Conservation (phyloP, 148 eudicot genomes). For the Rhododendron kiyosumense region DNA sequence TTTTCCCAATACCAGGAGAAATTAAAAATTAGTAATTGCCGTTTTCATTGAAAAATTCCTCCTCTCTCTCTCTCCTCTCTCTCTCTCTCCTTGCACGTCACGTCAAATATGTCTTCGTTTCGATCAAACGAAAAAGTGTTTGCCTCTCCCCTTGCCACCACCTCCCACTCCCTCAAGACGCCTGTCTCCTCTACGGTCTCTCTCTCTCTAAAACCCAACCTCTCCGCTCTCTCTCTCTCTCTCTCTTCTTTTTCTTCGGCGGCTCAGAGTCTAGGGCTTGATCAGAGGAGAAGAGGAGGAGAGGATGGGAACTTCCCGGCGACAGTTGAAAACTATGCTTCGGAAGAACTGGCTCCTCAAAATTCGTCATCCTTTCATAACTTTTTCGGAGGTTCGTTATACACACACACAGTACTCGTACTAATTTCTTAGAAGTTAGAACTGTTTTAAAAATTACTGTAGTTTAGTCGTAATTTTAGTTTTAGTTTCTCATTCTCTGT, state of each 20-base stretch:
- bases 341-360: slow-evolving; percentile 94
- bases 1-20: too few species aligned
- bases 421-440: not conserved
- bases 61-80: not conserved
- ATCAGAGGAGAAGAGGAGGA: slow-evolving; percentile 6
- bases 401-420: not conserved
- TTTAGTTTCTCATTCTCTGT: not conserved
- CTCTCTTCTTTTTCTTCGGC: not conserved
- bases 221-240: not conserved
- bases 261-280: not conserved
- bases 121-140: not conserved
- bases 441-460: not conserved
- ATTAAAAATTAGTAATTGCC: not conserved
- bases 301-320: slow-evolving; percentile 38
- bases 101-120: not conserved
- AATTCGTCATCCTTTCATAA: slow-evolving; percentile 79
- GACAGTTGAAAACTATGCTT: slow-evolving; percentile 88
- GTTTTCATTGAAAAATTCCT: too few species aligned
- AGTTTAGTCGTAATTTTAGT: not conserved
- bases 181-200: not conserved
- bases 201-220: not conserved
- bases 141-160: not conserved
- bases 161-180: not conserved
- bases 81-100: not conserved
- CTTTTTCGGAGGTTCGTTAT: slow-evolving; percentile 65